Evolutionary conservation across 495 filamentous ascomycete genomes (phyloP).

Genomic region (Hypoxylon lenormandii): DNA sequence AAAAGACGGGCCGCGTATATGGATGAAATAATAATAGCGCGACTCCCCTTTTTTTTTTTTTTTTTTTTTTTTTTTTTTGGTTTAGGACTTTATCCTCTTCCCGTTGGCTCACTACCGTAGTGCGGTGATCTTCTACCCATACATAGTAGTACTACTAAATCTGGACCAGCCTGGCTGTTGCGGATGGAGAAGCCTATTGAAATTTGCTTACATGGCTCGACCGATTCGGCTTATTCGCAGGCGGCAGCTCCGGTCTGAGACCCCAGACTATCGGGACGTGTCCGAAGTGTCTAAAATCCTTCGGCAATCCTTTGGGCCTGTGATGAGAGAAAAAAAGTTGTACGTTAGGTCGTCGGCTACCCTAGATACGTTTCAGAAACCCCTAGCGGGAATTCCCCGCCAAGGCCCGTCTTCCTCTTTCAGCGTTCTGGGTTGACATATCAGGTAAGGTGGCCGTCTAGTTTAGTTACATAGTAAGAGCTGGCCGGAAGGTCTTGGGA

Average conservation of each 20-base stretch:
- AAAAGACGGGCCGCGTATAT: slow-evolving; percentile 25
- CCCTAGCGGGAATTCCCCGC: slow-evolving; percentile 38
- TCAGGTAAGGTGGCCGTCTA: slow-evolving; percentile 24
- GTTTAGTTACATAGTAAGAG: slow-evolving; percentile 28
- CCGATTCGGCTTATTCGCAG: slow-evolving; percentile 25
- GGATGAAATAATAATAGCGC: slow-evolving; percentile 20
- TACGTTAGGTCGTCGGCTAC: slow-evolving; percentile 17
- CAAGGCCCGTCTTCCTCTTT: slow-evolving; percentile 32
- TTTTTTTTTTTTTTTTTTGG: slow-evolving; percentile 13
- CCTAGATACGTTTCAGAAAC: slow-evolving; percentile 38
- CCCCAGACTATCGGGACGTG: slow-evolving; percentile 37
- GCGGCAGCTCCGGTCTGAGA: slow-evolving; percentile 24
- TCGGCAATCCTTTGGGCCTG: slow-evolving; percentile 21
- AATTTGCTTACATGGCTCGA: slow-evolving; percentile 20
- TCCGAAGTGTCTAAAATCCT: slow-evolving; percentile 25
- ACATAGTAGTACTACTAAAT: no score
- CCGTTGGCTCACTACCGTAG: not conserved
- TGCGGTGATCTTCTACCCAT: not conserved
- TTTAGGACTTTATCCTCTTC: slow-evolving; percentile 14
- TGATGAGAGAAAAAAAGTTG: slow-evolving; percentile 14
- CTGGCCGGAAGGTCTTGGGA: slow-evolving; percentile 2
- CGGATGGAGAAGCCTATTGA: slow-evolving; percentile 8
- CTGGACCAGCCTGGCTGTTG: no score
- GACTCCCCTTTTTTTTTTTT: no score
- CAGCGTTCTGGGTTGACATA: slow-evolving; percentile 17